These are phyloP conservation scores for Cordyceps cicadae DNA, from an alignment of 2,329 filamentous ascomycete genomes.

Conservation along the genomic window DNA sequence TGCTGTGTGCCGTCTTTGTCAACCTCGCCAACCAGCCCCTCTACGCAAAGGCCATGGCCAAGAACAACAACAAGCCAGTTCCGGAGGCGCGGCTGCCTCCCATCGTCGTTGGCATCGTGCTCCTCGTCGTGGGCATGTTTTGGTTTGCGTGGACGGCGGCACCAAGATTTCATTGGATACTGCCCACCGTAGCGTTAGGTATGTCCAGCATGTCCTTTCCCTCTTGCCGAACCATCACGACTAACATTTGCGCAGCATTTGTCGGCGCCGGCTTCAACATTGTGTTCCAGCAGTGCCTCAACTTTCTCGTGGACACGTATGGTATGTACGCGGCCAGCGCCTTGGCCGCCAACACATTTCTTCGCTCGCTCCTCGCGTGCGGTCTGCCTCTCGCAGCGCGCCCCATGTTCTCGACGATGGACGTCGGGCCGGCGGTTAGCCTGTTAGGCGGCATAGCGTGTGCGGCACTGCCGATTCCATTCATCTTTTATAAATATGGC, in stretches of 20 bases:
- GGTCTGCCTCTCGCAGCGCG: slow-evolving; percentile 52
- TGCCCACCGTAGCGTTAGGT: neutral
- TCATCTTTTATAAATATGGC: slow-evolving; percentile 48
- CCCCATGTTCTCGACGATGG: slow-evolving; percentile 51
- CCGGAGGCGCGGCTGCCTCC: slow-evolving; percentile 51
- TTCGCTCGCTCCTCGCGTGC: slow-evolving; percentile 39
- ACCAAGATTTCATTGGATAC: slow-evolving; percentile 27
- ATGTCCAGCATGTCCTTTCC: slow-evolving; percentile 5
- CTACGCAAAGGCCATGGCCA: slow-evolving; percentile 29
- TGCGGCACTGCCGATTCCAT: slow-evolving; percentile 46
- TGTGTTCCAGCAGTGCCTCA: slow-evolving; percentile 44
- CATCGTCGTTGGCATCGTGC: slow-evolving; percentile 44
- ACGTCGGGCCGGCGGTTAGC: slow-evolving; percentile 50
- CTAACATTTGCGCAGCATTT: slow-evolving; percentile 29
- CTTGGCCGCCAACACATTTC: slow-evolving; percentile 55
- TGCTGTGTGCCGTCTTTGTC: slow-evolving; percentile 33
- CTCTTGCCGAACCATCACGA: slow-evolving; percentile 27
- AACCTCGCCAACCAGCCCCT: slow-evolving; percentile 33
- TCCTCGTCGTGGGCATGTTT: slow-evolving; percentile 51
- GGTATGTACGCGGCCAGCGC: slow-evolving; percentile 53
- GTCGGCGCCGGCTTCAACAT: slow-evolving; percentile 30
- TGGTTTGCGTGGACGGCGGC: slow-evolving; percentile 53
- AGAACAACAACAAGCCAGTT: slow-evolving; percentile 27
- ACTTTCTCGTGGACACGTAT: slow-evolving; percentile 47
- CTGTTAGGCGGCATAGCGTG: slow-evolving; percentile 38